A percentile compares a stretch with the other conserved stretches of the same genome.
These are phyloP conservation scores for Ophiocytium majus DNA, from an alignment of 352 stramenopile species.

Conservation along the genomic window DNA sequence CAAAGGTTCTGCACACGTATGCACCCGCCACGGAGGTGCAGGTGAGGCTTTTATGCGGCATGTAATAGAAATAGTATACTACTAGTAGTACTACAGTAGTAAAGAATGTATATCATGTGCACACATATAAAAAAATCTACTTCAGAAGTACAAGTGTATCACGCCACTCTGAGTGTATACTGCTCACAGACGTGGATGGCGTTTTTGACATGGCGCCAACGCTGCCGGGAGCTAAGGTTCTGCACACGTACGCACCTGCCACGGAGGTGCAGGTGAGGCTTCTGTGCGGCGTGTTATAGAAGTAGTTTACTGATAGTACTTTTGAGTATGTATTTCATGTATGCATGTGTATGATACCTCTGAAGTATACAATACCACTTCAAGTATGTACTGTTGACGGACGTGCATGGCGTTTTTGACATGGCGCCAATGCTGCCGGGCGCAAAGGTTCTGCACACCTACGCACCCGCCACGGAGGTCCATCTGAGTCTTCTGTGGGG, in stretches of 20 bases:
- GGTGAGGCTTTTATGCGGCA: neutral
- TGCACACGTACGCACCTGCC: neutral
- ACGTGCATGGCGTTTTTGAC: conserved; percentile 93
- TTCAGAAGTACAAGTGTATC: too few species aligned
- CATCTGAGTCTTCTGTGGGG: neutral
- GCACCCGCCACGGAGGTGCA: neutral
- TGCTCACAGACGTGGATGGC: conserved; percentile 95
- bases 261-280: neutral
- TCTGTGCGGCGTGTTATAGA: too few species aligned
- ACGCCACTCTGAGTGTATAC: too few species aligned
- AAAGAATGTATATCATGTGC: too few species aligned
- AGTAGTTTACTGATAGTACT: too few species aligned
- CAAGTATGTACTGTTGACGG: conserved; percentile 93
- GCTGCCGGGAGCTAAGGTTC: neutral
- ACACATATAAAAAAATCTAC: too few species aligned
- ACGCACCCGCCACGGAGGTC: neutral
- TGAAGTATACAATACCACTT: too few species aligned
- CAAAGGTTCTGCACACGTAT: neutral
- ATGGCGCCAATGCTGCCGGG: conserved; percentile 26
- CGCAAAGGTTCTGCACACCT: neutral
- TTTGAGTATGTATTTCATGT: too few species aligned
- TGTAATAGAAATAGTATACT: too few species aligned
- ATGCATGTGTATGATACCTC: too few species aligned
- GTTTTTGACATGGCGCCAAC: conserved; percentile 74
- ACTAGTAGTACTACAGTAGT: too few species aligned